phyloP scores from a whole-genome alignment of 2,329 filamentous ascomycete species.

The Monosporascus sp. region DNA sequence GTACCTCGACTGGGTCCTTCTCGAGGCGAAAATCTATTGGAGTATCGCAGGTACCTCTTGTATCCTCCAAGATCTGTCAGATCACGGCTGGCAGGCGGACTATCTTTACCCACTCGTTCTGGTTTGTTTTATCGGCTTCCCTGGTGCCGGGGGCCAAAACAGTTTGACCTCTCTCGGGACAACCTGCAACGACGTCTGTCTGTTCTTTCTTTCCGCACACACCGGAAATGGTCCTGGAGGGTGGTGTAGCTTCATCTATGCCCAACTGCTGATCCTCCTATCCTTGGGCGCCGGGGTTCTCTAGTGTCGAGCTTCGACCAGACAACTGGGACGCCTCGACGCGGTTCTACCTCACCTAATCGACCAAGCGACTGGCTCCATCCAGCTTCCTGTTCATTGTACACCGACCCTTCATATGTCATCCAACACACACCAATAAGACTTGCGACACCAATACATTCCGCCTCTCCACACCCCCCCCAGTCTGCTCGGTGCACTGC shows the following conservation, averaged over 20 bases:
- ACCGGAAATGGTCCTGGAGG: slow-evolving; percentile 6
- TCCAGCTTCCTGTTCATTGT: slow-evolving; percentile 8
- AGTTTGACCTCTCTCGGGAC: background rate
- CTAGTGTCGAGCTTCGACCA: slow-evolving; percentile 17
- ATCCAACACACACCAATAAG: slow-evolving; percentile 15
- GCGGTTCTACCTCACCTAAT: slow-evolving; percentile 14
- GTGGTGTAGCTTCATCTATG: slow-evolving; percentile 25
- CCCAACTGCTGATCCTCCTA: slow-evolving; percentile 33
- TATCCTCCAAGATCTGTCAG: background rate
- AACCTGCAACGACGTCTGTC: background rate
- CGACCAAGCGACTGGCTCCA: background rate
- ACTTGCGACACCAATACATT: slow-evolving; percentile 15
- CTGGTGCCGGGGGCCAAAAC: background rate
- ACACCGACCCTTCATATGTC: slow-evolving; percentile 22
- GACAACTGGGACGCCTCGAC: slow-evolving; percentile 20
- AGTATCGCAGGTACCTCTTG: background rate
- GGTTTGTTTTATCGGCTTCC: background rate
- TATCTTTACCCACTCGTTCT: background rate
- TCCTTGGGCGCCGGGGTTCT: slow-evolving; percentile 10
- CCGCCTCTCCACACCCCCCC: slow-evolving; percentile 17
- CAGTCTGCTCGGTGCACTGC: slow-evolving; percentile 18
- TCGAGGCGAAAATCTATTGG: slow-evolving; percentile 1
- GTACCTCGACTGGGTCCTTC: slow-evolving; percentile 1
- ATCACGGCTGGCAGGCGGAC: background rate
- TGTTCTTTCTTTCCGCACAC: background rate